Evolutionary conservation across 2,329 filamentous ascomycete species (phyloP).

Genomic region (Ophiostoma angusticollis): DNA sequence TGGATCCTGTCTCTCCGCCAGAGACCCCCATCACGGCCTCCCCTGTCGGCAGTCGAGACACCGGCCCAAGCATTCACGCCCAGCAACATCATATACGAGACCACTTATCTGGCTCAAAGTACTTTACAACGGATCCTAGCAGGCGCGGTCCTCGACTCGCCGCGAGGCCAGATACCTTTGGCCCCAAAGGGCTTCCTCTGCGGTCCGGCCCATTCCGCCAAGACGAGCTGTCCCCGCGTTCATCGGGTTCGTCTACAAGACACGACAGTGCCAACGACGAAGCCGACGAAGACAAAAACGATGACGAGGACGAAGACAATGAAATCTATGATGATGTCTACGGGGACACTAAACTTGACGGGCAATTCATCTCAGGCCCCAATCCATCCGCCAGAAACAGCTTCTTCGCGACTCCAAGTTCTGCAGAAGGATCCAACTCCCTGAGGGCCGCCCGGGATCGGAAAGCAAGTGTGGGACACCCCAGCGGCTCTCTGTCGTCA

Average conservation of each 20-base stretch:
- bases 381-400: slow-evolving; percentile 16
- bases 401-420: slow-evolving; percentile 14
- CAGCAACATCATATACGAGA: slow-evolving; percentile 3
- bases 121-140: slow-evolving; percentile 2
- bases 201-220: slow-evolving; percentile 18
- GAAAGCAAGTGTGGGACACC: too few relatives aligned
- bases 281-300: slow-evolving; percentile 5
- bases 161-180: slow-evolving; percentile 18
- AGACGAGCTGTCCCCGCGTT: slow-evolving; percentile 27
- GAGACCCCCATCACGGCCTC: slow-evolving; percentile 27
- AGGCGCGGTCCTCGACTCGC: slow-evolving; percentile 16
- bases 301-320: slow-evolving; percentile 3
- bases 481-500: slow-evolving; percentile 8
- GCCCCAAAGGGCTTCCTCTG: slow-evolving; percentile 21
- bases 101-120: background rate
- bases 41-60: slow-evolving; percentile 20
- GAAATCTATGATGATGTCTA: background rate
- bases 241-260: slow-evolving; percentile 19
- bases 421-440: background rate
- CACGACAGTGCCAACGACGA: background rate
- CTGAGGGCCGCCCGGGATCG: too few relatives aligned
- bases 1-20: slow-evolving; percentile 30
- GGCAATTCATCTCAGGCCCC: slow-evolving; percentile 13
- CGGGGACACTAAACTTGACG: too few relatives aligned
- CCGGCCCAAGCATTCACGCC: slow-evolving; percentile 9